phyloP scores from a whole-genome alignment of 768 basidiomycete species.

The Hypsizygus marmoreus region DNA sequence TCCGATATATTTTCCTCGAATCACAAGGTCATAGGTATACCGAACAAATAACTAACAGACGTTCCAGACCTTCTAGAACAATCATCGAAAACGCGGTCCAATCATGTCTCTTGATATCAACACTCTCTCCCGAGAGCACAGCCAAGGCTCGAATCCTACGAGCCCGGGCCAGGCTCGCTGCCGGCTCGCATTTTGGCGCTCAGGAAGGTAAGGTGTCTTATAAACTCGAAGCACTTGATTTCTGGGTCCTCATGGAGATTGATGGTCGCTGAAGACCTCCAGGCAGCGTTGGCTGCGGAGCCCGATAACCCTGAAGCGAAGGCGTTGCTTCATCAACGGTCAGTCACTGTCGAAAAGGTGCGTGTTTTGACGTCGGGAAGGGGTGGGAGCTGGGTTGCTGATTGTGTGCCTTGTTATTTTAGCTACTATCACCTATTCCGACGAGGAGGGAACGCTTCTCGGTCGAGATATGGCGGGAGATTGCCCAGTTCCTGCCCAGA shows the following conservation, averaged over 20 bases:
- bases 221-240: background rate
- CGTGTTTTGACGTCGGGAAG: constrained; percentile 7
- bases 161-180: constrained; percentile 64
- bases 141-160: constrained; percentile 66
- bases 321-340: constrained; percentile 54
- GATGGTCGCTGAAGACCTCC: constrained; percentile 54
- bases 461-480: constrained; percentile 71
- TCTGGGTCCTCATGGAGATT: constrained; percentile 1
- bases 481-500: constrained; percentile 60
- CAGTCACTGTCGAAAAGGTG: constrained; percentile 62
- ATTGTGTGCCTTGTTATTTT: background rate
- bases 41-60: constrained; percentile 32
- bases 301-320: constrained; percentile 73
- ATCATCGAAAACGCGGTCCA: constrained; percentile 76
- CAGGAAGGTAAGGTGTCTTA: constrained; percentile 68
- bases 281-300: constrained; percentile 62
- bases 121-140: constrained; percentile 49
- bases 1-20: constrained; percentile 1
- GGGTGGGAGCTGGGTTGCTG: background rate
- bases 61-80: constrained; percentile 58
- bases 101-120: constrained; percentile 62
- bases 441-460: constrained; percentile 57
- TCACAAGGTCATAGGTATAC: background rate
- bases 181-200: constrained; percentile 60
- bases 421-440: constrained; percentile 45